Evolutionary conservation across 129 eudicot genomes (phyloP).

Genomic region (Saussurea involucrata): DNA sequence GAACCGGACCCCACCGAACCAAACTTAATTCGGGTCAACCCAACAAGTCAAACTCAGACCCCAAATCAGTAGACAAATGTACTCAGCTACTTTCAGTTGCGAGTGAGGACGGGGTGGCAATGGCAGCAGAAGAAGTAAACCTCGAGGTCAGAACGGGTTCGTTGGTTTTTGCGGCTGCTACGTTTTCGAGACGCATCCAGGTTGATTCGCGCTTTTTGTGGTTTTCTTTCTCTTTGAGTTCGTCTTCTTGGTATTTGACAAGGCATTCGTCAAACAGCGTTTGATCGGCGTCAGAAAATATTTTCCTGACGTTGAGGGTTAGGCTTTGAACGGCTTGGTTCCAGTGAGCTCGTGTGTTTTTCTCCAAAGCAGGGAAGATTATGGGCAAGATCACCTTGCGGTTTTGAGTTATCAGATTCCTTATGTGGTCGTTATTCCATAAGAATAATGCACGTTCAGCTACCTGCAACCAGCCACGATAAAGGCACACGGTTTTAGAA

Average conservation of each 20-base stretch:
- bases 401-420: slow-evolving; percentile 53
- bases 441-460: slow-evolving; percentile 65
- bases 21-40: slow-evolving; percentile 11
- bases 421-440: slow-evolving; percentile 66
- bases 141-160: slow-evolving; percentile 39
- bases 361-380: slow-evolving; percentile 62
- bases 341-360: slow-evolving; percentile 57
- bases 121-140: slow-evolving; percentile 36
- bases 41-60: slow-evolving; percentile 11
- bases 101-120: slow-evolving; percentile 13
- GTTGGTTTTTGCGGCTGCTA: slow-evolving; percentile 36
- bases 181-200: slow-evolving; percentile 49
- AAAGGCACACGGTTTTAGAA: not conserved
- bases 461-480: slow-evolving; percentile 33
- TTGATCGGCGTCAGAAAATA: slow-evolving; percentile 58
- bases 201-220: slow-evolving; percentile 44
- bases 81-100: slow-evolving; percentile 28
- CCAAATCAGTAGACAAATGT: slow-evolving; percentile 2
- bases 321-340: slow-evolving; percentile 75
- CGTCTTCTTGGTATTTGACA: slow-evolving; percentile 47
- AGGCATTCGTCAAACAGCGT: slow-evolving; percentile 58
- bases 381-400: slow-evolving; percentile 58
- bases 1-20: slow-evolving; percentile 20
- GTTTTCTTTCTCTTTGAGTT: slow-evolving; percentile 46
- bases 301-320: slow-evolving; percentile 57